A percentile compares a stretch with the other conserved stretches of the same genome.
Conservation (phyloP, 148 eudicot species). For the Fagopyrum homotropicum region DNA sequence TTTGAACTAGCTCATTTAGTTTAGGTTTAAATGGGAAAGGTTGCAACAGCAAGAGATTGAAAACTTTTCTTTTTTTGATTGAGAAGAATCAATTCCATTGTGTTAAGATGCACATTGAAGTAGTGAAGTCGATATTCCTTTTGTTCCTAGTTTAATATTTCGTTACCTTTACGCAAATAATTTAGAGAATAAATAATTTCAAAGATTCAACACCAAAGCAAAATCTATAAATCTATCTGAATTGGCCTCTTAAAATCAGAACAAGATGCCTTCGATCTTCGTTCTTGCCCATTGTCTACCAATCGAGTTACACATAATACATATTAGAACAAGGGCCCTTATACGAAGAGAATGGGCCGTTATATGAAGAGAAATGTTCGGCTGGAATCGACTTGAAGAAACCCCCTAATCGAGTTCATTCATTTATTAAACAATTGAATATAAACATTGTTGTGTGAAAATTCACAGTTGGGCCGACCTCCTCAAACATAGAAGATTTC, state of each 20-base stretch:
- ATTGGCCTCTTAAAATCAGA: background rate
- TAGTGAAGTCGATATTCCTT: background rate
- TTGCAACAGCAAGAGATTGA: background rate
- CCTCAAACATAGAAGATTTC: too few relatives aligned
- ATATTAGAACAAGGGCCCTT: too few relatives aligned
- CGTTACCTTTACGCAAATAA: conserved; percentile 1
- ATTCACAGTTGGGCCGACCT: too few relatives aligned
- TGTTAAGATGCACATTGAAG: background rate
- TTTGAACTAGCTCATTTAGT: background rate
- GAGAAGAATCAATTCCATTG: conserved; percentile 5
- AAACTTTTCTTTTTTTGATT: background rate
- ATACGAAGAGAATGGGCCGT: too few relatives aligned
- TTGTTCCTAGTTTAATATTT: background rate
- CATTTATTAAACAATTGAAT: too few relatives aligned
- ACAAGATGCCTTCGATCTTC: conserved; percentile 1
- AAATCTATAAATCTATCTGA: background rate
- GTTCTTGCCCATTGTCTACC: background rate
- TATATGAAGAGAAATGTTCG: too few relatives aligned
- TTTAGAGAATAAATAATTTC: background rate
- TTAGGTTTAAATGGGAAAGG: background rate
- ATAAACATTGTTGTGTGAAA: too few relatives aligned
- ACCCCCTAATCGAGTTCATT: too few relatives aligned
- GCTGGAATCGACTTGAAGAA: too few relatives aligned
- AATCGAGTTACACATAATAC: background rate
- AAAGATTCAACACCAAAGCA: conserved; percentile 10